Evolutionary conservation across 2,329 filamentous ascomycete species (phyloP), one percentile per base, ranked within the genome.

Genomic region (Thielaviopsis punctulata): DNA sequence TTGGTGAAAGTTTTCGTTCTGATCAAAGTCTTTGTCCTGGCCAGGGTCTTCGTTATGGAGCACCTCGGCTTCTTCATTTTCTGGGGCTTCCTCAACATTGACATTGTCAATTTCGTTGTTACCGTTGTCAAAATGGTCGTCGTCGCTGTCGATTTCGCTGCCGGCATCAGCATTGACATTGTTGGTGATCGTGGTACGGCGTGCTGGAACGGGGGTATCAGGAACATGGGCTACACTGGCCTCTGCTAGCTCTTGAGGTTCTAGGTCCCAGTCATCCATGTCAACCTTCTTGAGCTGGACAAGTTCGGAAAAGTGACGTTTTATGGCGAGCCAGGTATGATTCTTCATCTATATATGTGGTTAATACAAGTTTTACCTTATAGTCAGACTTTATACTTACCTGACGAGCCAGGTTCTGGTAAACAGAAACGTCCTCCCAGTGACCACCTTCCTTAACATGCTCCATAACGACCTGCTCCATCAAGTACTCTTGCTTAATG

Each of bases 391-490:
- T 6, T 18, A 19, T 19, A 19, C 53, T 19, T 52, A 56, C 55
- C 48, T 46, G 15, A 39, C 52, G 36, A 19, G 55, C 48, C 21
- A 52, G 25, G 15, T 45, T 49, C 46, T 56, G 47, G 30, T 57
- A 57, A 3, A 55, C 33, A 2, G 36, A 18, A n/a, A 46, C 51
- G 30, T 52, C 49, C 21, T 54, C 49, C 56, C 56, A 57, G 47
- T 53, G 46, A 10, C 52, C 53, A 2, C 56, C 56, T 21, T 21
- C 39, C 51, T 58, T 47, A 47, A 54, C 54, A 55, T 36, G 41
- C 12, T 36, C 39, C 49, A 19, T 48, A 6, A 49, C 56, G 43
- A 46, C 53, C 15, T 55, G 52, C 13, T 49, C 52, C 13, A 48
- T 48, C 21, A 21, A 15, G 22, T 24, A 43, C 46, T 52, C 48